Conservation (phyloP, 2,329 filamentous ascomycete species). For the Penicillium sp. region DNA sequence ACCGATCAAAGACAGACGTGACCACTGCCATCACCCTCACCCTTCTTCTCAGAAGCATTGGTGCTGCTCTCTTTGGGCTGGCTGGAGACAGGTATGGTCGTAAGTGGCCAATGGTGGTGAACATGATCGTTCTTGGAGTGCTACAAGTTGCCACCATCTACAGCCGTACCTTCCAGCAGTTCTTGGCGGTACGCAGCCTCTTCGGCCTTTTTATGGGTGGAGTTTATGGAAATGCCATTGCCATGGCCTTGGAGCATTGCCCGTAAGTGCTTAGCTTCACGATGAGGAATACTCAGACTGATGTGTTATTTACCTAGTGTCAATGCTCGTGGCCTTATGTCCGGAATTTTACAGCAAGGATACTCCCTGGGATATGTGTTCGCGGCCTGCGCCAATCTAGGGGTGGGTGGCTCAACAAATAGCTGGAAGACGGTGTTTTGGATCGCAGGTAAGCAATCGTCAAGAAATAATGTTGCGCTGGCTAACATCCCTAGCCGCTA, state of each 20-base stretch:
- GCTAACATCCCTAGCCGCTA: conserved; percentile 22
- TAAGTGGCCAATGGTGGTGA: conserved; percentile 74
- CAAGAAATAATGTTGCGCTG: neutral
- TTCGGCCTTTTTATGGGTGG: conserved; percentile 80
- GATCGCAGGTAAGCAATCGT: conserved; percentile 50
- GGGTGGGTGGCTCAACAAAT: conserved; percentile 54
- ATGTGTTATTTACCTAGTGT: conserved; percentile 21
- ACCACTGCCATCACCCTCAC: conserved; percentile 61
- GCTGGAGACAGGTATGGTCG: conserved; percentile 74
- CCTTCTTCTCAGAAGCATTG: conserved; percentile 67
- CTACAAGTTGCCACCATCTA: conserved; percentile 78
- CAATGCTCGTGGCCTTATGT: conserved; percentile 72
- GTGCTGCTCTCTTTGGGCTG: conserved; percentile 70
- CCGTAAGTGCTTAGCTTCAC: conserved; percentile 39
- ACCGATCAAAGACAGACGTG: conserved; percentile 62
- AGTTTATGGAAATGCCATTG: conserved; percentile 72
- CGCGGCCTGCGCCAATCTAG: conserved; percentile 66
- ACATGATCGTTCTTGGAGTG: conserved; percentile 67
- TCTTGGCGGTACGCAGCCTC: conserved; percentile 67
- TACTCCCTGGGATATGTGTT: conserved; percentile 77
- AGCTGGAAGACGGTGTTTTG: conserved; percentile 73
- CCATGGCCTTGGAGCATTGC: conserved; percentile 72
- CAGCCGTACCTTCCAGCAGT: conserved; percentile 64
- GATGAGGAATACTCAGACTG: neutral
- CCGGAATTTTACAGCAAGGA: conserved; percentile 75